Conservation (phyloP, 106 monocot species). For the Amphibolis antarctica region DNA sequence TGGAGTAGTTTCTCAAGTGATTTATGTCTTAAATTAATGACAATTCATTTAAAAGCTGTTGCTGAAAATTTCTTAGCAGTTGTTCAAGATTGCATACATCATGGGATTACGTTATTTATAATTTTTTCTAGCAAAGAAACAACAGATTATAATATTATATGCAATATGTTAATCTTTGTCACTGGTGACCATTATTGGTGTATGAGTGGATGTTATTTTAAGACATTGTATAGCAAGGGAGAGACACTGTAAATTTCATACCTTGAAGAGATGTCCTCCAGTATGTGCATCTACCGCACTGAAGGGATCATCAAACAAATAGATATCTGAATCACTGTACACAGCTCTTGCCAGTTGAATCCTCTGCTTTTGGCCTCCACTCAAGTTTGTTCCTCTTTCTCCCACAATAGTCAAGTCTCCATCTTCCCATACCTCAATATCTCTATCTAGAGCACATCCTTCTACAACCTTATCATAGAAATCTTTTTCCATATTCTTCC, state of each 20-base stretch:
- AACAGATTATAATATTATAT: too few species aligned
- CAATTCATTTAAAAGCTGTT: too few species aligned
- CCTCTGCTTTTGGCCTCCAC: constrained; percentile 93
- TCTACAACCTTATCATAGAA: constrained; percentile 48
- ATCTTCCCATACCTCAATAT: constrained; percentile 37
- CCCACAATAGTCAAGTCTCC: constrained; percentile 63
- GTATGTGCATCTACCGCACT: constrained; percentile 97
- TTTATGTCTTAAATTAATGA: too few species aligned
- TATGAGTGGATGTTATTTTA: not conserved
- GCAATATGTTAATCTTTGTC: too few species aligned
- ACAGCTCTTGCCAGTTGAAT: constrained; percentile 85
- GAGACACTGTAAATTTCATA: constrained; percentile 1
- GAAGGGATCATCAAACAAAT: constrained; percentile 79
- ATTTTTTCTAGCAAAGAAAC: too few species aligned
- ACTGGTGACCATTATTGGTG: too few species aligned
- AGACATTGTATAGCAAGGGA: not conserved
- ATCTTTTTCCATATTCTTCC: constrained; percentile 40
- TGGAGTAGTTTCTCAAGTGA: too few species aligned
- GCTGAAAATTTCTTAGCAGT: too few species aligned
- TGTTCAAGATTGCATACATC: too few species aligned
- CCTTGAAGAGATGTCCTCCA: constrained; percentile 72
- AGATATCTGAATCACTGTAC: constrained; percentile 56
- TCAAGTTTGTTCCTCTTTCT: constrained; percentile 70
- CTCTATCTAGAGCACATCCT: constrained; percentile 64
- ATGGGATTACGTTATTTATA: too few species aligned